These are phyloP conservation scores for Neoarthrinium moseri DNA, from an alignment of 2,329 filamentous ascomycete genomes.

Conservation along the genomic window DNA sequence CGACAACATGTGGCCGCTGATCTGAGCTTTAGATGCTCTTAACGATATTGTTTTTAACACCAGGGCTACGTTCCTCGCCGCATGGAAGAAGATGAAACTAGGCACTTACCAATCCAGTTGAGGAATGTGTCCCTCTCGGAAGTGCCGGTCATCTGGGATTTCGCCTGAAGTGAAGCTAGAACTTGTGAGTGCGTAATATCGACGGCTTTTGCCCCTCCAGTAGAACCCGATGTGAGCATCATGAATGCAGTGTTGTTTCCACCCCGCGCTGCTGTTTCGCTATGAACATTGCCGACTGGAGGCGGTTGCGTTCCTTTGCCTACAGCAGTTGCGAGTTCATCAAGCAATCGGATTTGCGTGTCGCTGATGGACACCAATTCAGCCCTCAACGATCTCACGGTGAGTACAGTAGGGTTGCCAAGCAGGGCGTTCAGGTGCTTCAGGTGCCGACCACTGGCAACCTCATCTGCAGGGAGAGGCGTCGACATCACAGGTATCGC, in stretches of 20 bases:
- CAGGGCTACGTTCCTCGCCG: no score
- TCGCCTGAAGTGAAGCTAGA: constrained; percentile 31
- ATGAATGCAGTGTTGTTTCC: constrained; percentile 26
- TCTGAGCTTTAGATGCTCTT: no score
- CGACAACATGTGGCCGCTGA: no score
- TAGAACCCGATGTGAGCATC: constrained; percentile 45
- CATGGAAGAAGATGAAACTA: no score
- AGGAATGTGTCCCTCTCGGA: constrained; percentile 28
- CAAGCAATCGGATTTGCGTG: neutral
- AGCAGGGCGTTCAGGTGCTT: constrained; percentile 2
- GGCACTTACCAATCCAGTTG: constrained; percentile 36
- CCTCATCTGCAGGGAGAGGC: constrained; percentile 5
- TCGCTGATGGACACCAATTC: neutral
- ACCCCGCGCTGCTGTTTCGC: no score
- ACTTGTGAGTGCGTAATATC: constrained; percentile 36
- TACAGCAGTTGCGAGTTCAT: neutral
- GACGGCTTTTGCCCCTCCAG: constrained; percentile 42
- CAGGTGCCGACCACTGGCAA: neutral
- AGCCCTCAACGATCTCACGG: neutral
- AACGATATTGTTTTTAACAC: no score
- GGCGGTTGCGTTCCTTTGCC: neutral
- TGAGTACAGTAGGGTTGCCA: neutral
- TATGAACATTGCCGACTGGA: no score
- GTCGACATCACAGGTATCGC: constrained; percentile 11
- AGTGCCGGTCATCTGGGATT: constrained; percentile 24